Percentiles rank a stretch among this genome's conserved stretches.
These are phyloP conservation scores for Sarocladiaceae sp. DNA, from an alignment of 2,329 filamentous ascomycete species.

Conservation along the genomic window DNA sequence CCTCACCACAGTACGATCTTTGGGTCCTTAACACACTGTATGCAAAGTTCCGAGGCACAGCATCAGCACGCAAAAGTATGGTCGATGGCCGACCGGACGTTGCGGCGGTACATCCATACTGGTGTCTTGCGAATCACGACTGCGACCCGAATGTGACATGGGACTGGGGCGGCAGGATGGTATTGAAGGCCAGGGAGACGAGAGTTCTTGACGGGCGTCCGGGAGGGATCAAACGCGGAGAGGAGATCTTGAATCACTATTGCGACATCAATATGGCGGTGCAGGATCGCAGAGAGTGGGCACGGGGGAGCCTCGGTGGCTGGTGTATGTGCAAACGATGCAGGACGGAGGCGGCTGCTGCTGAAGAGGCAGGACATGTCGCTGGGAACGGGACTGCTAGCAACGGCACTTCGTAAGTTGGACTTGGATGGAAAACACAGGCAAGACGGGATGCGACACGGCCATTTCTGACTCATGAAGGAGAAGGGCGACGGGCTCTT, in stretches of 20 bases:
- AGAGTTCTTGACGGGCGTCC: constrained; percentile 45
- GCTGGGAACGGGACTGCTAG: not conserved
- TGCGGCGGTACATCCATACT: constrained; percentile 88
- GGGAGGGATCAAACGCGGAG: constrained; percentile 67
- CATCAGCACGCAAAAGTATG: constrained; percentile 75
- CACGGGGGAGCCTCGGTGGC: constrained; percentile 79
- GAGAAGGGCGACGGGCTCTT: not conserved
- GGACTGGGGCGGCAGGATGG: constrained; percentile 84
- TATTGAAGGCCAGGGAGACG: constrained; percentile 59
- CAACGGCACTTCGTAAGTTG: constrained; percentile 7
- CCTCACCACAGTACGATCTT: constrained; percentile 57
- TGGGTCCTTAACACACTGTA: constrained; percentile 92
- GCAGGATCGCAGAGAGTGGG: constrained; percentile 82
- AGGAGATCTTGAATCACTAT: constrained; percentile 92
- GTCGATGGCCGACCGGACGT: constrained; percentile 83
- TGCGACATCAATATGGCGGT: constrained; percentile 81
- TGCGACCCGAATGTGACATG: constrained; percentile 93
- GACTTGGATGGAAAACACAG: no score
- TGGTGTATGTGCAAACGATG: constrained; percentile 85
- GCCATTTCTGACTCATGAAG: not conserved
- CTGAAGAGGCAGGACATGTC: not conserved
- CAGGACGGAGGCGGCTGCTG: constrained; percentile 57
- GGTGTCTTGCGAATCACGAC: constrained; percentile 95
- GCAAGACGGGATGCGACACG: not conserved
- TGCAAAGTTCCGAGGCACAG: constrained; percentile 88